Percentiles rank a stretch among this genome's conserved stretches.
These are phyloP conservation scores for Vigna angularis DNA, from an alignment of 306 rosid genomes.

Conservation along the genomic window DNA sequence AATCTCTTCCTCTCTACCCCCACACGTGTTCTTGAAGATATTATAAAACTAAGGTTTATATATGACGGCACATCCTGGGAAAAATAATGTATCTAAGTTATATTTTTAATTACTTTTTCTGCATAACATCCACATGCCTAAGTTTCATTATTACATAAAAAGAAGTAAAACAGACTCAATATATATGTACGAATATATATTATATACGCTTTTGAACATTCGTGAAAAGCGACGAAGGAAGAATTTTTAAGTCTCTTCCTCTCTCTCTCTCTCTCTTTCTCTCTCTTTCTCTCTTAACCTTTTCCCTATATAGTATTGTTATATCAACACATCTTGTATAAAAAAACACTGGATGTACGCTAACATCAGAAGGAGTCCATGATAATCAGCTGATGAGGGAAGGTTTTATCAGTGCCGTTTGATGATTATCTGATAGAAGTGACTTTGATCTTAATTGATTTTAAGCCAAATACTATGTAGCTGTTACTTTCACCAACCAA, in stretches of 20 bases:
- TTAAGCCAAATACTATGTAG: background rate
- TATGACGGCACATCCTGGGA: slow-evolving; percentile 39
- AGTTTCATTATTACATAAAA: slow-evolving; percentile 29
- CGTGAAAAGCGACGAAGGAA: slow-evolving; percentile 48
- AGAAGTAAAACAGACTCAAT: slow-evolving; percentile 43
- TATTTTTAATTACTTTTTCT: slow-evolving; percentile 33
- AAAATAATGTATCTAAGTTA: slow-evolving; percentile 1
- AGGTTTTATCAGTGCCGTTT: background rate
- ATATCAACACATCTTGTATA: background rate
- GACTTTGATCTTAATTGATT: slow-evolving; percentile 19
- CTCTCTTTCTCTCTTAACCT: background rate
- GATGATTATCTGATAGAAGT: slow-evolving; percentile 11
- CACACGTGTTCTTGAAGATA: slow-evolving; percentile 74
- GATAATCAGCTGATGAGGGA: background rate
- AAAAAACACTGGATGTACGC: background rate
- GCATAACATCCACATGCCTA: slow-evolving; percentile 56
- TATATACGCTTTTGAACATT: slow-evolving; percentile 21
- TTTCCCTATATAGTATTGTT: background rate
- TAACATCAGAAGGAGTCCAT: background rate
- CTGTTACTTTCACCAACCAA: slow-evolving; percentile 34
- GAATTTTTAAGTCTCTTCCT: slow-evolving; percentile 49
- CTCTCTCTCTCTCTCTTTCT: background rate
- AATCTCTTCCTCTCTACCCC: slow-evolving; percentile 52
- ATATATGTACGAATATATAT: slow-evolving; percentile 1
- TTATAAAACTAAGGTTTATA: slow-evolving; percentile 10